Evolutionary conservation across 2,329 filamentous ascomycete genomes (phyloP), one percentile per base, ranked within the genome.

Genomic region (Ceratocystis alfenasii): DNA sequence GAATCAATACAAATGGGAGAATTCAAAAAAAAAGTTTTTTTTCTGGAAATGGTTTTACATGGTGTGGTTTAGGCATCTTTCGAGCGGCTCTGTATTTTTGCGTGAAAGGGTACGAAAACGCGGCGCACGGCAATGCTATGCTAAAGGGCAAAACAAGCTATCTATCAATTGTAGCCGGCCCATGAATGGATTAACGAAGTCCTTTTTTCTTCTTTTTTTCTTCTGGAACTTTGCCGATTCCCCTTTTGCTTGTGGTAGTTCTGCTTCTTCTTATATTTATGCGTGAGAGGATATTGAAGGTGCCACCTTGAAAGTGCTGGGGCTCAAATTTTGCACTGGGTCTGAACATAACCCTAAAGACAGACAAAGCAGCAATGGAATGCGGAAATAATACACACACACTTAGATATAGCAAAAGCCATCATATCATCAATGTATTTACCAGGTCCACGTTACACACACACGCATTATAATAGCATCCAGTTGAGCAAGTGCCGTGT

Each of bases 51-150:
- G 75, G 72, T 71, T 74, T 41, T 75, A 74, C 75, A 75, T 74
- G 75, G 75, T 75, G 75, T 76, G 74, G 73, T 76, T 77, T 75
- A 75, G 75, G 76, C 72, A 76, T 77, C 73, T 75, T 76, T 76
- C 62, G 28, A 65, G 62, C 75, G 76, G 75, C 76, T 75, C 75
- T 78, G 76, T 76, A 77, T 76, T 78, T 72, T 76, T 74, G 76
- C 76, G 76, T 78, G 77, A 57, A 59, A 75, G 72, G 76, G 75
- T 76, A 73, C 75, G 74, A 76, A 75, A 78, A 78, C 76, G 76
- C 74, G 74, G 74, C 36, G 36, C 75, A 75, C 75, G 73, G 74
- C 73, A 76, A 73, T 76, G 74, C 76, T 73, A 76, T 73, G 60
- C 63, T 74, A 15, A 41, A 71, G 73, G 74, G 73, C 72, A 74